Conservation (phyloP, 768 basidiomycete species). For the Macrocybe gigantea region DNA sequence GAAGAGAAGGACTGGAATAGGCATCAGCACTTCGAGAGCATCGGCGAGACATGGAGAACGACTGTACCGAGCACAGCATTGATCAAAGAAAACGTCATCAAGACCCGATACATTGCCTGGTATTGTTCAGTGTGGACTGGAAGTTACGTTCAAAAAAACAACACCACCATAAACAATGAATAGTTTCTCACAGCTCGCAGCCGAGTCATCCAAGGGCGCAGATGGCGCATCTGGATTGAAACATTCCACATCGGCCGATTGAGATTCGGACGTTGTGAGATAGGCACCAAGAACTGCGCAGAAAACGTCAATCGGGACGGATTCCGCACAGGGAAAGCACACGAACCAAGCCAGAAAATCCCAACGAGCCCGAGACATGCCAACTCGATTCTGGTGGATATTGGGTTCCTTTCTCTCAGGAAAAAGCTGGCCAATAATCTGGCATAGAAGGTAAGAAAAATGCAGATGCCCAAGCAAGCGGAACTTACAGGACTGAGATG, state of each 20-base stretch:
- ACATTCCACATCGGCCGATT: constrained; percentile 79
- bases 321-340: constrained; percentile 1
- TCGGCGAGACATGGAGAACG: neutral
- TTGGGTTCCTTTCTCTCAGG: constrained; percentile 64
- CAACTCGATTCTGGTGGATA: constrained; percentile 73
- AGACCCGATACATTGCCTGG: constrained; percentile 83
- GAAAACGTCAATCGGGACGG: constrained; percentile 9
- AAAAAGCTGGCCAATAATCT: constrained; percentile 56
- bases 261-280: constrained; percentile 67
- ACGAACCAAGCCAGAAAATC: constrained; percentile 74
- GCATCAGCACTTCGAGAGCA: neutral
- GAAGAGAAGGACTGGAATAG: constrained; percentile 28
- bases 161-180: neutral
- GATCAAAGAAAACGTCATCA: constrained; percentile 76
- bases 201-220: constrained; percentile 45
- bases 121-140: constrained; percentile 81
- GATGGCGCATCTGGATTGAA: constrained; percentile 50
- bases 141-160: constrained; percentile 1
- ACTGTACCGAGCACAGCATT: constrained; percentile 65
- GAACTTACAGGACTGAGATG: constrained; percentile 59
- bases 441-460: neutral
- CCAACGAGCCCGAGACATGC: constrained; percentile 66
- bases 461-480: neutral
- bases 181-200: constrained; percentile 57
- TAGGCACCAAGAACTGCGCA: constrained; percentile 65